Evolutionary conservation across 1,139 yeast genomes (phyloP).

Genomic region (Pichia sp.): DNA sequence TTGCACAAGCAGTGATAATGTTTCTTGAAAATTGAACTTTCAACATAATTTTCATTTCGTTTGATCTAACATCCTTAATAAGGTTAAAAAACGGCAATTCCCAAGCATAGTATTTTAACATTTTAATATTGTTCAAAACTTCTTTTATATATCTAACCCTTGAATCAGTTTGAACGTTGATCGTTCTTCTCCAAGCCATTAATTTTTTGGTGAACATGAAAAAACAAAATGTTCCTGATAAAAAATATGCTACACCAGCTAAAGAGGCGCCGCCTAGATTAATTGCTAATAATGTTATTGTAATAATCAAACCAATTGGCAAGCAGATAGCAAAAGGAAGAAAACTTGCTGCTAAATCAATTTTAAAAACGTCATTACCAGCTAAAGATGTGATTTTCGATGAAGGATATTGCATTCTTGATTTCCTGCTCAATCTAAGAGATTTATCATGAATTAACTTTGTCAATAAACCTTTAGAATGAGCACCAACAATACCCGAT

Average conservation of each 20-base stretch:
- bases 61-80: conserved; percentile 34
- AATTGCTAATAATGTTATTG: conserved; percentile 57
- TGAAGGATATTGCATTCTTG: conserved; percentile 54
- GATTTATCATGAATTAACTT: conserved; percentile 65
- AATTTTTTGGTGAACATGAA: conserved; percentile 31
- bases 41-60: conserved; percentile 40
- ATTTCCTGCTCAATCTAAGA: conserved; percentile 51
- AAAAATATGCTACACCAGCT: conserved; percentile 32
- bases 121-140: conserved; percentile 40
- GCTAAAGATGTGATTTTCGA: conserved; percentile 69
- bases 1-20: conserved; percentile 39
- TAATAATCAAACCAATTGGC: conserved; percentile 53
- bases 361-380: conserved; percentile 74
- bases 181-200: conserved; percentile 34
- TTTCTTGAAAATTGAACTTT: conserved; percentile 42
- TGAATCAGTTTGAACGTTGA: conserved; percentile 38
- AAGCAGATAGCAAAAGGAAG: conserved; percentile 60
- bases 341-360: conserved; percentile 70
- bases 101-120: conserved; percentile 50
- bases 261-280: conserved; percentile 68
- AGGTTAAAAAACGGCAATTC: conserved; percentile 41
- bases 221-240: conserved; percentile 23
- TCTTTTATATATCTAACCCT: conserved; percentile 42
- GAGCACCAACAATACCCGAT: conserved; percentile 61
- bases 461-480: conserved; percentile 58